Percentiles rank a stretch among this genome's conserved stretches.
phyloP scores from a whole-genome alignment of 164 flowering plant species.

The Cinnamomum micranthum region DNA sequence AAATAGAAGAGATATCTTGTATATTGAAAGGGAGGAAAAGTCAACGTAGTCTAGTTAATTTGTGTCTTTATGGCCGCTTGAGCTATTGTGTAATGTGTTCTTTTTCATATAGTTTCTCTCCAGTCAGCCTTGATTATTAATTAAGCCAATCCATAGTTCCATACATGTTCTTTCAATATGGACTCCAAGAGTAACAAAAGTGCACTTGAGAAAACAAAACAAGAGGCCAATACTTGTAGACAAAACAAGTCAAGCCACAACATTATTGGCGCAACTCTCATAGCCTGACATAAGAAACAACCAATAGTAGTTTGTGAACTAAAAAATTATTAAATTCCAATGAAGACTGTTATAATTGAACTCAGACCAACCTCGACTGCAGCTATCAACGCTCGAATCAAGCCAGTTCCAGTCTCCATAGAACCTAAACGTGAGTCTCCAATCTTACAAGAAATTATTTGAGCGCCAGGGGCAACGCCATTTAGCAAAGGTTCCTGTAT shows the following conservation, averaged over 20 bases:
- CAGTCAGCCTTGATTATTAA: too few species aligned
- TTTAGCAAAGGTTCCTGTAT: conserved; percentile 87
- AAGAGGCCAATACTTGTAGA: too few species aligned
- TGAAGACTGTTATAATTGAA: background rate
- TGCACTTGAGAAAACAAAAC: background rate
- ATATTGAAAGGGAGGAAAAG: too few species aligned
- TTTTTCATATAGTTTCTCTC: too few species aligned
- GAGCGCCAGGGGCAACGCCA: conserved; percentile 99
- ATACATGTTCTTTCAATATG: background rate
- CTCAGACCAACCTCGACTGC: conserved; percentile 73
- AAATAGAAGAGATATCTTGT: too few species aligned
- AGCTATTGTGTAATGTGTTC: too few species aligned
- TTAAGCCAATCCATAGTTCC: background rate
- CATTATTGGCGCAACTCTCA: background rate
- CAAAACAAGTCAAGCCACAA: too few species aligned
- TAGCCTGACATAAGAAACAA: background rate
- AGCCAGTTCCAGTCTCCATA: conserved; percentile 99
- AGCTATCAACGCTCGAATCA: conserved; percentile 88
- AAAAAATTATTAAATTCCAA: background rate
- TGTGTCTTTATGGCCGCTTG: too few species aligned
- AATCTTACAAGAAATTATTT: conserved; percentile 90
- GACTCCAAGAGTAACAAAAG: background rate
- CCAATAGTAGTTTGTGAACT: background rate
- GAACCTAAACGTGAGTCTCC: conserved; percentile 93
- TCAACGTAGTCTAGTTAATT: too few species aligned